Evolutionary conservation across 1,139 yeast genomes (phyloP).

Genomic region (Schwanniomyces etchellsii): DNA sequence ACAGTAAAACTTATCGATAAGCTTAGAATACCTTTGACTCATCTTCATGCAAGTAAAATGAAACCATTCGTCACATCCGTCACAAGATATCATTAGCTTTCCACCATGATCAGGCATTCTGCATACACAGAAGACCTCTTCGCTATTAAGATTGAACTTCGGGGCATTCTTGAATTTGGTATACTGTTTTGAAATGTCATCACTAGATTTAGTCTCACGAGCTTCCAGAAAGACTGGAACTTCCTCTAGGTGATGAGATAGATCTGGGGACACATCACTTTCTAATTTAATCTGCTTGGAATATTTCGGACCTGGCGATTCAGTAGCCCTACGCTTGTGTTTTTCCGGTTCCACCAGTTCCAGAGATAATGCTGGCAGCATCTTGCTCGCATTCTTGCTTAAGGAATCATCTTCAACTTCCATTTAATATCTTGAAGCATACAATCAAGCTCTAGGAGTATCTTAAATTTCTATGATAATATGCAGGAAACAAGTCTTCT

Average conservation of each 20-base stretch:
- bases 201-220: constrained; percentile 19
- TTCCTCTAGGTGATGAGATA: no score
- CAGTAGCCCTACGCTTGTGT: constrained; percentile 4
- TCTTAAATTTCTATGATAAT: no score
- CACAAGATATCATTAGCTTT: constrained; percentile 86
- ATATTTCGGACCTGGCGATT: constrained; percentile 5
- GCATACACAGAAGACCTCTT: constrained; percentile 75
- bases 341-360: no score
- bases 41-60: constrained; percentile 77
- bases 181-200: constrained; percentile 41
- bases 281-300: constrained; percentile 2
- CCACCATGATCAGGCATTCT: constrained; percentile 72
- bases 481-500: no score
- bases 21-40: constrained; percentile 43
- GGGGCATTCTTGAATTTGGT: constrained; percentile 39
- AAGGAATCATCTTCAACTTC: no score
- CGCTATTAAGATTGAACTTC: constrained; percentile 43
- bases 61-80: constrained; percentile 94
- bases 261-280: constrained; percentile 1
- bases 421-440: no score
- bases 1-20: constrained; percentile 68
- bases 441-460: no score
- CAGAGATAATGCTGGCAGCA: no score
- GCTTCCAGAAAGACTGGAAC: constrained; percentile 1
- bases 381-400: no score